A percentile compares a stretch with the other conserved stretches of the same genome.
Conservation (phyloP, 371 early-diverging fungal genomes). For the Zopfochytrium polystomum region DNA sequence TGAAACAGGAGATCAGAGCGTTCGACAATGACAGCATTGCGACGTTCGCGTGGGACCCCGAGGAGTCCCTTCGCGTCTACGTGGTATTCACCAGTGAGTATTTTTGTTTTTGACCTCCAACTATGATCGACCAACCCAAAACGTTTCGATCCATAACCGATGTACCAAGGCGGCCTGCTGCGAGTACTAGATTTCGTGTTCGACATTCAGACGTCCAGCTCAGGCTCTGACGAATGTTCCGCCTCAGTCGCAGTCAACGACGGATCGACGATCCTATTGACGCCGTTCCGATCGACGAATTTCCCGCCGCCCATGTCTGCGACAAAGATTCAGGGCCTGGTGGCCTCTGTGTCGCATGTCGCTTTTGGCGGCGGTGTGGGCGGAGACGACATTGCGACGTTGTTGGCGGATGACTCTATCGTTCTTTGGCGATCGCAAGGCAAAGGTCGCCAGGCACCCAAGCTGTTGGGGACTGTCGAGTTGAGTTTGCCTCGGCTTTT, state of each 20-base stretch:
- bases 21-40: slow-evolving; percentile 39
- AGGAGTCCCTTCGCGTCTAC: slow-evolving; percentile 62
- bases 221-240: slow-evolving; percentile 51
- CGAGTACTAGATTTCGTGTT: slow-evolving; percentile 3
- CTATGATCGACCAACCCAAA: not conserved
- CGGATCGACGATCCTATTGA: slow-evolving; percentile 66
- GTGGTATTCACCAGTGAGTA: slow-evolving; percentile 43
- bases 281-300: slow-evolving; percentile 82
- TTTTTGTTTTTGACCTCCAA: not conserved
- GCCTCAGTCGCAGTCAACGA: slow-evolving; percentile 77
- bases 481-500: no score
- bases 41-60: slow-evolving; percentile 70
- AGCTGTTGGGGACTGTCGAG: not conserved
- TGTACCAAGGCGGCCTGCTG: slow-evolving; percentile 34
- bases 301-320: slow-evolving; percentile 92
- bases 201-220: slow-evolving; percentile 33
- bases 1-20: slow-evolving; percentile 73
- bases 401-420: slow-evolving; percentile 39
- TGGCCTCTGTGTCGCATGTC: slow-evolving; percentile 55
- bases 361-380: slow-evolving; percentile 56
- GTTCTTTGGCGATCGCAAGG: not conserved
- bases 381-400: slow-evolving; percentile 69
- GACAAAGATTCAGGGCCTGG: slow-evolving; percentile 42
- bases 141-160: not conserved
- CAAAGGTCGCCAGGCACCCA: not conserved